A percentile compares a stretch with the other conserved stretches of the same genome.
These are phyloP conservation scores for Magnusiomyces fungicola DNA, from an alignment of 1,139 yeast species.

Conservation along the genomic window DNA sequence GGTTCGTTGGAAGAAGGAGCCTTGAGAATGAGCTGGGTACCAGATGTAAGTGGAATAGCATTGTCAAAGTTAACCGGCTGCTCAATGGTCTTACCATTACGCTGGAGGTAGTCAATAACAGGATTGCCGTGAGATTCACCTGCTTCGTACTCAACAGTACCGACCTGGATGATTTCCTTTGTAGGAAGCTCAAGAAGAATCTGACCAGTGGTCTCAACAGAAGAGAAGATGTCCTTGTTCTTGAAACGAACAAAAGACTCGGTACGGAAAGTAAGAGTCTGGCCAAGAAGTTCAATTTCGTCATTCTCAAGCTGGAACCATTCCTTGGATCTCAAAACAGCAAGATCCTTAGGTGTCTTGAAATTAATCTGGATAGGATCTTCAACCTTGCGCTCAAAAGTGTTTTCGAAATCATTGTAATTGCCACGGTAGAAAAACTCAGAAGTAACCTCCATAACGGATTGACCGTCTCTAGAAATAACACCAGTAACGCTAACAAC, in stretches of 20 bases:
- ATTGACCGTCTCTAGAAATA: constrained; percentile 61
- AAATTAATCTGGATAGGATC: constrained; percentile 77
- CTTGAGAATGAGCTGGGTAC: constrained; percentile 61
- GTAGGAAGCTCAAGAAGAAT: constrained; percentile 86
- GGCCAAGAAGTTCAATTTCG: constrained; percentile 63
- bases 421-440: constrained; percentile 95
- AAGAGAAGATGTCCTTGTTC: constrained; percentile 64
- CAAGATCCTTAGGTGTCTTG: constrained; percentile 77
- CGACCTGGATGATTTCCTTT: constrained; percentile 83
- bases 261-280: constrained; percentile 83
- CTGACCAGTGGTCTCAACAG: constrained; percentile 79
- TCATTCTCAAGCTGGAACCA: constrained; percentile 85
- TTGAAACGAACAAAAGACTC: constrained; percentile 79
- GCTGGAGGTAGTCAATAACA: constrained; percentile 82
- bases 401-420: constrained; percentile 80
- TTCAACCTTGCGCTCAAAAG: constrained; percentile 84
- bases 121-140: constrained; percentile 96
- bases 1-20: constrained; percentile 89
- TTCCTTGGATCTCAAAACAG: constrained; percentile 89
- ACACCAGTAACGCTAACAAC: constrained; percentile 94
- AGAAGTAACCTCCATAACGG: constrained; percentile 91
- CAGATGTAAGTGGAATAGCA: constrained; percentile 77
- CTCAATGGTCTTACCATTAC: constrained; percentile 91
- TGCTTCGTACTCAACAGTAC: constrained; percentile 81
- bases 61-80: constrained; percentile 89